These are phyloP conservation scores for Eimeria falciformis DNA, from an alignment of 169 alveolate species.

Conservation along the genomic window DNA sequence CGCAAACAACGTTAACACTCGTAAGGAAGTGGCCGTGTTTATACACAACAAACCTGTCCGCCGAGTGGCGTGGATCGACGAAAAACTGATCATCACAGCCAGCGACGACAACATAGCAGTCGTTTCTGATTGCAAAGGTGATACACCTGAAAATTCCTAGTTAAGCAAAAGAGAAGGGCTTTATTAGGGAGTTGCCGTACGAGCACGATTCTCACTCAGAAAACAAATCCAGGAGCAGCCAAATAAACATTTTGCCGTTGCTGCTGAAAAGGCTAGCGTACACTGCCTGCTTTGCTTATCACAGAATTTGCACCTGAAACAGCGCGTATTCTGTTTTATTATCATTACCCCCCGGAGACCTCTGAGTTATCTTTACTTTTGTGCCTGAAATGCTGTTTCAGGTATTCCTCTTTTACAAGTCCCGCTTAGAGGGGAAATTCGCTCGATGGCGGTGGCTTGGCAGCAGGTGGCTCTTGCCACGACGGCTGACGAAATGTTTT, in stretches of 20 bases:
- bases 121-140: slow-evolving; percentile 3
- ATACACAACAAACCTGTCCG: slow-evolving; percentile 5
- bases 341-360: no score
- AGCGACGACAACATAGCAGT: slow-evolving; percentile 39
- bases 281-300: no score
- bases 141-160: slow-evolving; percentile 3
- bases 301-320: no score
- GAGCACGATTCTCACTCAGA: no score
- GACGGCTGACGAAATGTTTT: not conserved
- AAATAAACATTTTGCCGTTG: no score
- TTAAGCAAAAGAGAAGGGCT: not conserved
- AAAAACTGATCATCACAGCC: not conserved
- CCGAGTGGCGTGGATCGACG: slow-evolving; percentile 38
- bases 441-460: slow-evolving; percentile 30
- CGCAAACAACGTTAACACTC: not conserved
- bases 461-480: slow-evolving; percentile 40
- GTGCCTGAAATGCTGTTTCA: not conserved
- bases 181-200: no score
- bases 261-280: no score
- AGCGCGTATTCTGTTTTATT: no score
- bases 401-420: not conserved
- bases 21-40: not conserved
- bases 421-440: not conserved
- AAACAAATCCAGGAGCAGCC: no score
- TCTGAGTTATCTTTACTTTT: not conserved